Evolutionary conservation across 257 asterid species (phyloP), one percentile per base, ranked within the genome.

Genomic region (Dorcoceras hygrometricum): DNA sequence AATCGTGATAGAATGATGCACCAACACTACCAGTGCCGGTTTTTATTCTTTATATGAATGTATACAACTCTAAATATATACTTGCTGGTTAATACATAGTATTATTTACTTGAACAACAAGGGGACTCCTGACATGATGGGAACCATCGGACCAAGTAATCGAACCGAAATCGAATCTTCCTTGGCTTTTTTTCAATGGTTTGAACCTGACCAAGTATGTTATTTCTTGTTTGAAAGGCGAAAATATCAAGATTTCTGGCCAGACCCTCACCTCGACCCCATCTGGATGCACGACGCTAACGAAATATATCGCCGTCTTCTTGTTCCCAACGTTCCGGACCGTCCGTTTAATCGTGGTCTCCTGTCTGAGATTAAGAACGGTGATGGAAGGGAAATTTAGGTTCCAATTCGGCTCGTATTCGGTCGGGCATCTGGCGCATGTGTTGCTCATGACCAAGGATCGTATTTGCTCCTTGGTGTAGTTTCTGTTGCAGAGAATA

Each of bases 71-170:
- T n/a, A n/a, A n/a, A n/a, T n/a, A n/a, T n/a, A n/a, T n/a, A n/a
- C n/a, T n/a, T n/a, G n/a, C 4, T 39, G 12, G 50, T 12, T 3
- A 12, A 12, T 12, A 11, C 18, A 39, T 39, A 26, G 3, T 19
- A 4, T 68, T 80, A 63, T 82, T 84, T 6, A 87, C 76, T 57
- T 70, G 83, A 72, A 87, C 86, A 18, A 85, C 83, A 36, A 87
- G 25, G 29, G 95, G 91, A 71, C 79, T 78, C 59, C 87, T 79
- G 0, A 89, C 96, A 2, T 26, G 55, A 68, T 89, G 91, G 34
- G 20, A 61, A 0, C 91, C 89, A 66, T 86, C 89, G 8, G 80
- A 70, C 96, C 96, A 89, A 0, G 75, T 65, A 46, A 89, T 79
- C 7, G 78, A 77, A 3, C 95, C 96, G 16, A 86, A 86, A 28